phyloP scores from a whole-genome alignment of 2,329 filamentous ascomycete species.

The Xylariaceae sp. region DNA sequence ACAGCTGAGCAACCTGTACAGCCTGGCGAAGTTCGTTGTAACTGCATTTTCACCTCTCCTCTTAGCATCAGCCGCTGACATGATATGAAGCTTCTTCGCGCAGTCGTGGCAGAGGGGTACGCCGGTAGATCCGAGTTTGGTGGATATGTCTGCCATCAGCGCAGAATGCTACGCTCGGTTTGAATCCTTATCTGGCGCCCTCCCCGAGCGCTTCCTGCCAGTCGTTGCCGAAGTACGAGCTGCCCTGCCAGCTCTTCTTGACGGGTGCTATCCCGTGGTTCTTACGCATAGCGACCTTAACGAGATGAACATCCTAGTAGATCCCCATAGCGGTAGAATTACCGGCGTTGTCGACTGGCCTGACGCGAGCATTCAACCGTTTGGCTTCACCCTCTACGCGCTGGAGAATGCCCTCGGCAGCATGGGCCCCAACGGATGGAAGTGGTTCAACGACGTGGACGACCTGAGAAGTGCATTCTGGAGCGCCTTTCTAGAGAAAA shows the following conservation, averaged over 20 bases:
- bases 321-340: conserved; percentile 12
- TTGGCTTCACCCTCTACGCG: conserved; percentile 31
- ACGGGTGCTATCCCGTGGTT: conserved; percentile 1
- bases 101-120: conserved; percentile 7
- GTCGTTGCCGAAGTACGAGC: conserved; percentile 1
- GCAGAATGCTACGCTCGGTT: conserved; percentile 4
- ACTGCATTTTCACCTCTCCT: too few relatives aligned
- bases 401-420: conserved; percentile 17
- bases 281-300: conserved; percentile 15
- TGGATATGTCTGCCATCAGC: background rate
- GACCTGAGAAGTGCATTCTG: background rate
- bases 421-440: conserved; percentile 14
- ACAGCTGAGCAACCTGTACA: conserved; percentile 4
- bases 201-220: conserved; percentile 8
- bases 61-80: background rate
- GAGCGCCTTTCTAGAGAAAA: background rate
- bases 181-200: background rate
- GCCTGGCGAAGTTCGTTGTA: conserved; percentile 6
- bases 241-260: conserved; percentile 4
- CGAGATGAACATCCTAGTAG: conserved; percentile 20
- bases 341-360: conserved; percentile 24
- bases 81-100: conserved; percentile 8
- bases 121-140: background rate
- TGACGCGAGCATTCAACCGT: conserved; percentile 12
- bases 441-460: conserved; percentile 9